Evolutionary conservation across 768 basidiomycete species (phyloP).

Genomic region (Termitomyces sp.): DNA sequence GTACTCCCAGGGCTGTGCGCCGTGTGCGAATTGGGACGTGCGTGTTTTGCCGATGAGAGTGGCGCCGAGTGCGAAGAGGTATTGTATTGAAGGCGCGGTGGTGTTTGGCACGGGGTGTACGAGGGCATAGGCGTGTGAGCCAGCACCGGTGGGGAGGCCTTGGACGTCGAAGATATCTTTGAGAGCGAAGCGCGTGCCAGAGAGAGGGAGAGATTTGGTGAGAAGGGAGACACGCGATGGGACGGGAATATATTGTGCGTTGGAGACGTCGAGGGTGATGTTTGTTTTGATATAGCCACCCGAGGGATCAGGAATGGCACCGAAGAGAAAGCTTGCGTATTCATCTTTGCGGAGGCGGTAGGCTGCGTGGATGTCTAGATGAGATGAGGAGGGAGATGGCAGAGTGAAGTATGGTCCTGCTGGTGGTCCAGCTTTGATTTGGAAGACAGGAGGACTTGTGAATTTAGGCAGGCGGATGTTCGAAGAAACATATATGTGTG

Average conservation of each 20-base stretch:
- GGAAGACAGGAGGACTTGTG: conserved; percentile 9
- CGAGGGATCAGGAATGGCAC: conserved; percentile 28
- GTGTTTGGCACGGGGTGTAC: conserved; percentile 26
- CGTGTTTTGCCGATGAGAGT: conserved; percentile 49
- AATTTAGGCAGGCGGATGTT: conserved; percentile 14
- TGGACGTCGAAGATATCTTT: conserved; percentile 36
- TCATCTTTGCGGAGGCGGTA: conserved; percentile 37
- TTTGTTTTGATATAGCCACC: conserved; percentile 29
- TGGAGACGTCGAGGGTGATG: conserved; percentile 19
- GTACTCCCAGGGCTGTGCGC: conserved; percentile 34
- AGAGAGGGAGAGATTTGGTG: conserved; percentile 24
- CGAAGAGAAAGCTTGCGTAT: conserved; percentile 37
- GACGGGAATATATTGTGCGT: conserved; percentile 35
- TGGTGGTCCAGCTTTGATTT: conserved; percentile 15
- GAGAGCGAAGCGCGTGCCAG: conserved; percentile 42
- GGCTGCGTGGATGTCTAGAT: conserved; percentile 18
- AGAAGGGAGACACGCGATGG: conserved; percentile 41
- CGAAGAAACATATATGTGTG: conserved; percentile 17
- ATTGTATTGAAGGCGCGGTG: conserved; percentile 37
- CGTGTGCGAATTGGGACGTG: conserved; percentile 48
- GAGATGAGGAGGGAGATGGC: neutral
- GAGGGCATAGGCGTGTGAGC: conserved; percentile 25
- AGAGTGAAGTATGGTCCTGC: conserved; percentile 25
- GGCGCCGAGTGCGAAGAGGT: conserved; percentile 41
- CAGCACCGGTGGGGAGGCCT: conserved; percentile 28